Percentiles rank a stretch among this genome's conserved stretches.
phyloP scores from a whole-genome alignment of 306 rosid species.

The Dalbergia cochinchinensis region DNA sequence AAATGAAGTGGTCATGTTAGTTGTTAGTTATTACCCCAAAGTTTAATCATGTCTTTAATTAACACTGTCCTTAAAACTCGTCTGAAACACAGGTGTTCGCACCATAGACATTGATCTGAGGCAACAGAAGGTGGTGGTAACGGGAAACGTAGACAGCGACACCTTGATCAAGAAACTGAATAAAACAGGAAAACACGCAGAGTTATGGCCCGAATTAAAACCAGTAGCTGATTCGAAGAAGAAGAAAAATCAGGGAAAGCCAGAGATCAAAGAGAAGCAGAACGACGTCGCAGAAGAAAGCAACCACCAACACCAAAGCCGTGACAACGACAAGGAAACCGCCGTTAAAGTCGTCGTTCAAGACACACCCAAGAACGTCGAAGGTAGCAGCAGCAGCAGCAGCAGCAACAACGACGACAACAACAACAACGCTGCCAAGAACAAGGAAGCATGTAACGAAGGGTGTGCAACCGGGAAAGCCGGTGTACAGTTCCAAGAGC shows the following conservation, averaged over 20 bases:
- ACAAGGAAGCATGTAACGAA: constrained; percentile 1
- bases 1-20: not conserved
- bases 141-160: constrained; percentile 62
- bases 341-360: constrained; percentile 50
- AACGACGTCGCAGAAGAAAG: constrained; percentile 48
- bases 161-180: constrained; percentile 61
- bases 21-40: not conserved
- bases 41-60: not conserved
- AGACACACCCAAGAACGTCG: constrained; percentile 46
- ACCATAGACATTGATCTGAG: constrained; percentile 63
- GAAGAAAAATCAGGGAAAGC: constrained; percentile 53
- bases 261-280: constrained; percentile 54
- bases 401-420: not conserved
- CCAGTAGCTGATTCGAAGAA: constrained; percentile 33
- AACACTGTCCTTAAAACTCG: not conserved
- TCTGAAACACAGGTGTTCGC: constrained; percentile 65
- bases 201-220: constrained; percentile 77
- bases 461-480: constrained; percentile 48
- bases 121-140: constrained; percentile 72
- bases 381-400: constrained; percentile 33
- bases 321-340: constrained; percentile 49
- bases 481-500: constrained; percentile 57
- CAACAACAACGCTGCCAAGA: constrained; percentile 19
- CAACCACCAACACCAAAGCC: constrained; percentile 34
- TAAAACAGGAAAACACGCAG: constrained; percentile 74